A percentile compares a stretch with the other conserved stretches of the same genome.
These are phyloP conservation scores for Fusarium clavum DNA, from an alignment of 2,329 filamentous ascomycete genomes.

Conservation along the genomic window DNA sequence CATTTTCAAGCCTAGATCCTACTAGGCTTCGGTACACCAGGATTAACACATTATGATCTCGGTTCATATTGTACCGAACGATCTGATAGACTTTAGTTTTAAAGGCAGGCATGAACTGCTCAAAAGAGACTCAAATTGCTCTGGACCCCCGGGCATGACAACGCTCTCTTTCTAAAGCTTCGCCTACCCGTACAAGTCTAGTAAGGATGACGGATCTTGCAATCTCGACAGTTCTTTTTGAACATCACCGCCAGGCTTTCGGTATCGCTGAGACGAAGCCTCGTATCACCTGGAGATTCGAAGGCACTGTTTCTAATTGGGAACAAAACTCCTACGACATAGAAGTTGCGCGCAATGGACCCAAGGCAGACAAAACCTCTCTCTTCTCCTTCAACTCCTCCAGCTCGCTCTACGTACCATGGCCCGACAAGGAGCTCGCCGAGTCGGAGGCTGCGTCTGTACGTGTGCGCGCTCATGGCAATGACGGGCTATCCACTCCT, in stretches of 20 bases:
- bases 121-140: background rate
- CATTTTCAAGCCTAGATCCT: background rate
- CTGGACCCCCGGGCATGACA: rapidly evolving
- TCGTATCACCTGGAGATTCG: constrained; percentile 61
- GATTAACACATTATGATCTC: background rate
- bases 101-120: background rate
- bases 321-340: constrained; percentile 58
- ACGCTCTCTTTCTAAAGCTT: background rate
- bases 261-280: constrained; percentile 59
- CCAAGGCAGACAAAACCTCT: background rate
- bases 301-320: constrained; percentile 55
- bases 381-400: constrained; percentile 49
- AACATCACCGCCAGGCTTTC: constrained; percentile 56
- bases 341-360: constrained; percentile 50
- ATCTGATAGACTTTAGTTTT: background rate
- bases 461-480: constrained; percentile 51
- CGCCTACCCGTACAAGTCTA: background rate
- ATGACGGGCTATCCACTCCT: constrained; percentile 30
- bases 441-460: constrained; percentile 50
- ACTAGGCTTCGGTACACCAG: background rate
- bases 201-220: constrained; percentile 50
- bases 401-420: constrained; percentile 57
- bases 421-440: constrained; percentile 54
- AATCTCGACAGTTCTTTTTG: constrained; percentile 55
- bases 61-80: background rate